These are phyloP conservation scores for Penicillium odoratum DNA, from an alignment of 495 filamentous ascomycete species.

Conservation along the genomic window DNA sequence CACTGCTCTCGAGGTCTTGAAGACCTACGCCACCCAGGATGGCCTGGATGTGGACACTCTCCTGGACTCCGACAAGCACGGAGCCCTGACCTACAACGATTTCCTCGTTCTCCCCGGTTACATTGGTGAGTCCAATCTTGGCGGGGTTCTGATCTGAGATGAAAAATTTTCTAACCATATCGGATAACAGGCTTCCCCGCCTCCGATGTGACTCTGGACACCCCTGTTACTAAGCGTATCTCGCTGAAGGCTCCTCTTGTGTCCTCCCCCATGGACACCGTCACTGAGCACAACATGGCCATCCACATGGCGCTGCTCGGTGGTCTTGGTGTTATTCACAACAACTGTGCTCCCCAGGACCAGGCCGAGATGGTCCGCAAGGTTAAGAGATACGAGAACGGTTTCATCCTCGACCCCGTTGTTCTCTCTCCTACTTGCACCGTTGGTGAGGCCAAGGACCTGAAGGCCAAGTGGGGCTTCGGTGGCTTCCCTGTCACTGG, in stretches of 20 bases:
- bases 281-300: slow-evolving; percentile 98
- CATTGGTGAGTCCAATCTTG: slow-evolving; percentile 51
- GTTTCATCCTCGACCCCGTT: slow-evolving; percentile 96
- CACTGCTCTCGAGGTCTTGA: slow-evolving; percentile 74
- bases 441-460: slow-evolving; percentile 83
- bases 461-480: slow-evolving; percentile 98
- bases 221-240: slow-evolving; percentile 90
- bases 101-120: slow-evolving; percentile 68
- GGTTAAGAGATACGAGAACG: slow-evolving; percentile 99
- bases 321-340: slow-evolving; percentile 95
- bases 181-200: slow-evolving; percentile 72
- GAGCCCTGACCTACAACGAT: slow-evolving; percentile 86
- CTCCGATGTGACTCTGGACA: slow-evolving; percentile 83
- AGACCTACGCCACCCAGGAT: slow-evolving; percentile 71
- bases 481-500: slow-evolving; percentile 98
- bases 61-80: slow-evolving; percentile 81
- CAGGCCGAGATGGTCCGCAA: slow-evolving; percentile 99
- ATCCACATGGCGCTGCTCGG: slow-evolving; percentile 98
- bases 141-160: slow-evolving; percentile 4
- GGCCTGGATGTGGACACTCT: slow-evolving; percentile 81
- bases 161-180: slow-evolving; percentile 11
- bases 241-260: slow-evolving; percentile 90
- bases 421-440: slow-evolving; percentile 86
- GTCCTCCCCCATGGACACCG: slow-evolving; percentile 99
- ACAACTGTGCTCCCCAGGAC: slow-evolving; percentile 93